phyloP scores from a whole-genome alignment of 139 green algal genomes.

The Yamagishiella unicocca region DNA sequence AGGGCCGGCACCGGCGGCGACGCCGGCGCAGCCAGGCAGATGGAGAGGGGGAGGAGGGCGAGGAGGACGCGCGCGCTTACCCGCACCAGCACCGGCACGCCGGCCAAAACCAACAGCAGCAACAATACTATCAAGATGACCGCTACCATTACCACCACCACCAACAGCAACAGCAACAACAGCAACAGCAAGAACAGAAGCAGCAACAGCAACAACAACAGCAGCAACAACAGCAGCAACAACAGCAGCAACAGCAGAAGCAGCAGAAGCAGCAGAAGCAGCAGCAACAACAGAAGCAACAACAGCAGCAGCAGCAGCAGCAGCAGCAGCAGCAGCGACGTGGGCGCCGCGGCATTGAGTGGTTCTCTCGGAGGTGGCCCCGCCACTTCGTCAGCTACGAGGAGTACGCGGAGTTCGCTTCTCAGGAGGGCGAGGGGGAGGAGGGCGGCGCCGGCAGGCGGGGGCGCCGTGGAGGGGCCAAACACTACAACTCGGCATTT shows the following conservation, averaged over 20 bases:
- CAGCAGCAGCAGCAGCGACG: not conserved
- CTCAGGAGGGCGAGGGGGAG: not conserved
- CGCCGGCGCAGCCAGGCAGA: not conserved
- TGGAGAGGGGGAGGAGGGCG: not conserved
- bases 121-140: not conserved
- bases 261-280: too few relatives aligned
- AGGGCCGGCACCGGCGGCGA: too few relatives aligned
- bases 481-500: conserved; percentile 23
- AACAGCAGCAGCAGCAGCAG: too few relatives aligned
- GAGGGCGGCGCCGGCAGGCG: not conserved
- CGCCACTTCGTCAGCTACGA: conserved; percentile 15
- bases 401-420: conserved; percentile 31
- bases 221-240: too few relatives aligned
- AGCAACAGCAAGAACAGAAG: not conserved
- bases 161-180: not conserved
- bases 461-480: not conserved
- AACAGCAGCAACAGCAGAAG: too few relatives aligned
- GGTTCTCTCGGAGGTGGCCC: conserved; percentile 19
- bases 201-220: not conserved
- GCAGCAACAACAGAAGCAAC: not conserved
- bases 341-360: not conserved
- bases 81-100: not conserved
- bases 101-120: not conserved
- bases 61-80: not conserved
- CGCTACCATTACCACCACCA: conserved; percentile 7